Conservation (phyloP, 345 rosid species). For the Ceriops zippeliana region DNA sequence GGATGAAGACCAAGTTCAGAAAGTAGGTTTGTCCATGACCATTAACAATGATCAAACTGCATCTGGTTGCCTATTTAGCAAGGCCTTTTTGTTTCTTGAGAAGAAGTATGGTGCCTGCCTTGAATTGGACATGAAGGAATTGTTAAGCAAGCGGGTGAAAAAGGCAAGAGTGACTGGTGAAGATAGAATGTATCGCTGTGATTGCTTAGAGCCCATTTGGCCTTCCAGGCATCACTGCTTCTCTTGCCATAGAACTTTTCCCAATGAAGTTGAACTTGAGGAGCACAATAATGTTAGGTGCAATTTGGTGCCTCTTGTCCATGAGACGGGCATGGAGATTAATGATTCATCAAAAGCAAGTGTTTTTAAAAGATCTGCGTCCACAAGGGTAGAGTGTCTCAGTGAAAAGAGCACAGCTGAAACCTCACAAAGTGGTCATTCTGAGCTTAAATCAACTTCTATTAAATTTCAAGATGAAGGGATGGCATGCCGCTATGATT, state of each 20-base stretch:
- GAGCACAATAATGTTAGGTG: conserved; percentile 63
- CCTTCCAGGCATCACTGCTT: conserved; percentile 74
- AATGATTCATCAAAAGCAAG: conserved; percentile 41
- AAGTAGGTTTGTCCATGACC: conserved; percentile 25
- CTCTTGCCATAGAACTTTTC: conserved; percentile 73
- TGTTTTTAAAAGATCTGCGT: conserved; percentile 35
- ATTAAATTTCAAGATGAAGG: conserved; percentile 55
- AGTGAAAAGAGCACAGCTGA: conserved; percentile 31
- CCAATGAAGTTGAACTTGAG: conserved; percentile 47
- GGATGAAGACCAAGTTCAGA: conserved; percentile 27
- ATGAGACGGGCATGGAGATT: conserved; percentile 45
- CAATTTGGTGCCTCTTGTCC: conserved; percentile 33
- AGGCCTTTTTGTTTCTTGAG: conserved; percentile 65
- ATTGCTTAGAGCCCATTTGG: conserved; percentile 81
- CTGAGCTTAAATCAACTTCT: conserved; percentile 50
- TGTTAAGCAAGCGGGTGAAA: conserved; percentile 48
- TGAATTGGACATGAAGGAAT: conserved; percentile 37
- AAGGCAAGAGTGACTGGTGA: conserved; percentile 39
- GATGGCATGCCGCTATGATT: conserved; percentile 51
- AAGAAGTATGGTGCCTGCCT: conserved; percentile 60
- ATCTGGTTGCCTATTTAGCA: conserved; percentile 47
- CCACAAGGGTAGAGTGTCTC: conserved; percentile 27
- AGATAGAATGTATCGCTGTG: conserved; percentile 66
- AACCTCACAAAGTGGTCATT: conserved; percentile 30
- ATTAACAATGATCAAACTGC: conserved; percentile 20